phyloP scores from a whole-genome alignment of 1,284 basidiomycete species.

The Melampsora larici-populina region DNA sequence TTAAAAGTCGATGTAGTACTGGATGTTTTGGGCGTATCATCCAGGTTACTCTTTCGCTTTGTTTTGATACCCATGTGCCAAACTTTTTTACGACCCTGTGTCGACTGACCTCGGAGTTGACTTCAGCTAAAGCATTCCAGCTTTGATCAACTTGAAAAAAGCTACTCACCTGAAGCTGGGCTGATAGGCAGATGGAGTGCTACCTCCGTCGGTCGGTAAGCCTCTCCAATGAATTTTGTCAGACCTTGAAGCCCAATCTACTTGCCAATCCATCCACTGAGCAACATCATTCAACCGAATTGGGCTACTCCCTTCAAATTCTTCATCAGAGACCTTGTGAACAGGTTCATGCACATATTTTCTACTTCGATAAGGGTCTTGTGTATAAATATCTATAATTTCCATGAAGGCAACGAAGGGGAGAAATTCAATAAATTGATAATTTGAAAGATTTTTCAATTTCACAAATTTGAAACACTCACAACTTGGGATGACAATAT shows the following conservation, averaged over 20 bases:
- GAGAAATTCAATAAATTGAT: background rate
- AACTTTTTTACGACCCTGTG: conserved; percentile 25
- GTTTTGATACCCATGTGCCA: conserved; percentile 2
- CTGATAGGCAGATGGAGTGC: conserved; percentile 16
- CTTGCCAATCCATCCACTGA: conserved; percentile 27
- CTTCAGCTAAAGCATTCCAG: too few relatives aligned
- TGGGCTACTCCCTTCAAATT: conserved; percentile 8
- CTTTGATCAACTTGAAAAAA: background rate
- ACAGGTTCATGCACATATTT: conserved; percentile 26
- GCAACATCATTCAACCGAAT: too few relatives aligned
- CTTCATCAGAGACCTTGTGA: conserved; percentile 13
- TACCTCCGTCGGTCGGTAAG: conserved; percentile 17
- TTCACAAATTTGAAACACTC: background rate
- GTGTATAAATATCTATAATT: conserved; percentile 22
- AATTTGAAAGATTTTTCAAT: background rate
- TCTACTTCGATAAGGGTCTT: conserved; percentile 32
- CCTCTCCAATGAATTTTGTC: conserved; percentile 26
- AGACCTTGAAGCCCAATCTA: conserved; percentile 13
- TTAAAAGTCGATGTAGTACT: background rate
- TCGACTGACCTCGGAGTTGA: background rate
- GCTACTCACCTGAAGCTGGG: conserved; percentile 16
- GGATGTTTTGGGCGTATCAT: background rate
- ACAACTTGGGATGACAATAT: conserved; percentile 37
- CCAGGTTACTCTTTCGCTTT: conserved; percentile 11
- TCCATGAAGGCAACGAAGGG: background rate